Base-by-base conservation (phyloP, 768 basidiomycete genomes). In the Epithele typhae region DNA sequence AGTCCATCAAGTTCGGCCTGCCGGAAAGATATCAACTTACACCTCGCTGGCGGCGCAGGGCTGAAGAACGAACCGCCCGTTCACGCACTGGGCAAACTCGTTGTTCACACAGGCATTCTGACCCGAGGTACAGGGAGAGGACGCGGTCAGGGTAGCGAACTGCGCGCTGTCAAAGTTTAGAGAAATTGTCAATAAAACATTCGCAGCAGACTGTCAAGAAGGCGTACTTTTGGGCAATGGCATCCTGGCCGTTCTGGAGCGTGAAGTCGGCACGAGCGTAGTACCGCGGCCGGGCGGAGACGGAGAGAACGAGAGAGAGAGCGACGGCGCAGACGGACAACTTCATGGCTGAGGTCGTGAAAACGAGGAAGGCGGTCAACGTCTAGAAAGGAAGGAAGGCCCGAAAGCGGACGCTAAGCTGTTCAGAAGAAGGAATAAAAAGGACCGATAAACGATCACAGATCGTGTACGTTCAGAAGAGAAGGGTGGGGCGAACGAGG, bases 41-140 rank as follows among this genome's bases (percentile, higher is more conserved):
- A 54, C 35, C 12, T 44, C 37, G 17, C 52, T 55, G 14, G 50
- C 38, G 5, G 35, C 58, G 48, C 68, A 68, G 7, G 54, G 37
- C 33, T 52, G 57, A 22, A 60, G 45, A 36, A 66, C 59, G 43
- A 68, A 72, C 42, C 58, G 52, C 45, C 77, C 78, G 24, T 59
- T 62, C 11, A 76, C 77, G 57, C 82, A 84, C 49, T 78, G 78
- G 1, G 81, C 80, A 49, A 83, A 76, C 35, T 70, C 52, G 36
- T 62, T 57, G 46, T 65, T 58, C 4, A 80, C 61, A 53, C 82
- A 84, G 7, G 79, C 77, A 25, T 71, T 55, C 39, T 74, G 62
- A 17, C 71, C 63, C 10, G 45, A 55, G 40, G 64, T 70, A 64
- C 82, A 84, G 14, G 71, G 4, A 23, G 80, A 77, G 47, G 44